These are phyloP conservation scores for Trichoderma simmonsii DNA, from an alignment of 2,329 filamentous ascomycete genomes.

Conservation along the genomic window DNA sequence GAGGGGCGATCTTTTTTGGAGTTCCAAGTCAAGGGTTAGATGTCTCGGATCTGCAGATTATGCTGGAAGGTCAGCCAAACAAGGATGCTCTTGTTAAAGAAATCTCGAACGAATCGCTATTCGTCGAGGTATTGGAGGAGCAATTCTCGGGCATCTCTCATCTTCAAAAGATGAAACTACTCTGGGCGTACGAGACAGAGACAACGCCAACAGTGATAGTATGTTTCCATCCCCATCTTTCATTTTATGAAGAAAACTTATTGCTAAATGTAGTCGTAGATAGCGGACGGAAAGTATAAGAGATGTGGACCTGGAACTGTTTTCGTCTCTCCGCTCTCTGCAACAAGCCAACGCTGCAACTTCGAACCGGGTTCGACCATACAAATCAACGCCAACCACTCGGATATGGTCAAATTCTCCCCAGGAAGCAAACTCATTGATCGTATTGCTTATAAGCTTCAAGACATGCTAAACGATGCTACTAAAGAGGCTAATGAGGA, in stretches of 20 bases:
- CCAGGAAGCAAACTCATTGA: background rate
- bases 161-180: background rate
- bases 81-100: background rate
- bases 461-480: background rate
- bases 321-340: background rate
- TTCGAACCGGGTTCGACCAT: background rate
- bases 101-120: background rate
- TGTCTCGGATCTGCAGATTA: background rate
- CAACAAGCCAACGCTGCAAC: background rate
- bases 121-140: background rate
- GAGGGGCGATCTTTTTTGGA: background rate
- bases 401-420: conserved; percentile 6
- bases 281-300: background rate
- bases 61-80: conserved; percentile 1
- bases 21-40: conserved; percentile 2
- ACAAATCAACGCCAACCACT: conserved; percentile 9
- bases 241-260: background rate
- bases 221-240: background rate
- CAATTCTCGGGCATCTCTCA: background rate
- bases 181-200: conserved; percentile 12
- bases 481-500: too few species aligned
- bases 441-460: background rate
- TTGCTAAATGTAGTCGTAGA: too few species aligned
- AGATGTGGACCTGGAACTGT: background rate
- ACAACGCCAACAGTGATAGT: background rate